A percentile compares a stretch with the other conserved stretches of the same genome.
Conservation (phyloP, 2,329 filamentous ascomycete species). For the Alternaria postmessia region DNA sequence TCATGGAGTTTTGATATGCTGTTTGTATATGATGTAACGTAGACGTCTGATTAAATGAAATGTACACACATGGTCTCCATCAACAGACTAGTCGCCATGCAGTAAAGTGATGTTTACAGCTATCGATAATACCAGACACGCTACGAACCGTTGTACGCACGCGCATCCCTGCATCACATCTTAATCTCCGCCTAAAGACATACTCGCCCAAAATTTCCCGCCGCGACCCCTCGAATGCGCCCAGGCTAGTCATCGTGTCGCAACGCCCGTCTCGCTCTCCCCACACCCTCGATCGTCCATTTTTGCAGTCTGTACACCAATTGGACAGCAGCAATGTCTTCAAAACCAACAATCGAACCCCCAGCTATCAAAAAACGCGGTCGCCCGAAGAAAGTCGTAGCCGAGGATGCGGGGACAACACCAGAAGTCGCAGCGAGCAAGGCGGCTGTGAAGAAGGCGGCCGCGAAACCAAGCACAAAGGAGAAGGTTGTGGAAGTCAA, state of each 20-base stretch:
- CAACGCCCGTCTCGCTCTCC: constrained; percentile 1
- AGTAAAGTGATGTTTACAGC: not conserved
- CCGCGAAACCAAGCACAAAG: constrained; percentile 31
- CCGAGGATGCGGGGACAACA: constrained; percentile 22
- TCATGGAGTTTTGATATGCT: constrained; percentile 1
- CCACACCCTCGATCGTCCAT: not conserved
- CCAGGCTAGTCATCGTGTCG: constrained; percentile 22
- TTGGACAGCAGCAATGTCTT: constrained; percentile 21
- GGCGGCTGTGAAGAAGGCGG: constrained; percentile 28
- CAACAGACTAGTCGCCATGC: not conserved
- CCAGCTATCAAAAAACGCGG: constrained; percentile 41
- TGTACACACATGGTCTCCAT: not conserved
- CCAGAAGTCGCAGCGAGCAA: constrained; percentile 25
- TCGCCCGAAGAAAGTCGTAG: constrained; percentile 43
- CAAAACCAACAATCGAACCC: constrained; percentile 22
- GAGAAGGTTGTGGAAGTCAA: constrained; percentile 22
- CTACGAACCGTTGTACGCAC: constrained; percentile 5
- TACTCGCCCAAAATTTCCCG: constrained; percentile 26
- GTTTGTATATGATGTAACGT: constrained; percentile 1
- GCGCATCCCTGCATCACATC: constrained; percentile 22
- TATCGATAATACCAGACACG: constrained; percentile 9
- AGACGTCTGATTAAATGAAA: constrained; percentile 4
- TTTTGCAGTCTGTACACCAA: constrained; percentile 1
- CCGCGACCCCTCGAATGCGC: constrained; percentile 25
- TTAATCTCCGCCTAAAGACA: constrained; percentile 15